phyloP scores from a whole-genome alignment of 139 green algal species.

The Chlamydomonas applanata region DNA sequence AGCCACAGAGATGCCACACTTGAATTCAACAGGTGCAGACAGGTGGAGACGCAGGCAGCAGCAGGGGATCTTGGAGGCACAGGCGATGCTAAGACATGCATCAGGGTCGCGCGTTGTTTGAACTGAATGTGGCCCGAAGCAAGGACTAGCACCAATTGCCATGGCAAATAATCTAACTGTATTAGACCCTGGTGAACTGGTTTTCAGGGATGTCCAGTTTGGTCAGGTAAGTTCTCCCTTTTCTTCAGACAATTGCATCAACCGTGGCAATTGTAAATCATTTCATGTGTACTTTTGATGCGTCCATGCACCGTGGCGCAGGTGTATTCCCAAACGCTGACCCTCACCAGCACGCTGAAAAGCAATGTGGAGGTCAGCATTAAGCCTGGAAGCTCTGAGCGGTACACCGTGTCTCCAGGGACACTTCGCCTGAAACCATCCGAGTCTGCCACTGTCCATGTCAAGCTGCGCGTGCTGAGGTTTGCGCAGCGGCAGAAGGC shows the following conservation, averaged over 20 bases:
- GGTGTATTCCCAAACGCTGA: conserved; percentile 53
- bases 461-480: conserved; percentile 57
- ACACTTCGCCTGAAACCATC: conserved; percentile 44
- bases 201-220: conserved; percentile 14
- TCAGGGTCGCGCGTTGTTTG: too few relatives aligned
- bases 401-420: conserved; percentile 56
- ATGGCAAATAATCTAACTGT: not conserved
- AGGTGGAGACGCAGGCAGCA: too few relatives aligned
- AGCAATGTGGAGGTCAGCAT: conserved; percentile 59
- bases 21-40: too few relatives aligned
- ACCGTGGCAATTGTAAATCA: too few relatives aligned
- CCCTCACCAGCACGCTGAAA: conserved; percentile 59
- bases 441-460: conserved; percentile 10
- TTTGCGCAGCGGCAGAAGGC: conserved; percentile 65
- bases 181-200: not conserved
- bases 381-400: conserved; percentile 59
- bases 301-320: conserved; percentile 19
- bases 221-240: conserved; percentile 6
- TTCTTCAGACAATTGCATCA: not conserved
- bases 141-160: too few relatives aligned
- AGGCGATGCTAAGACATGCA: too few relatives aligned
- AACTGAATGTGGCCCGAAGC: too few relatives aligned
- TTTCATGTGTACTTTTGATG: too few relatives aligned
- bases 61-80: too few relatives aligned
- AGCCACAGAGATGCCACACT: too few relatives aligned